These are phyloP conservation scores for Colletotrichum graminicola DNA, from an alignment of 2,329 filamentous ascomycete species.

Conservation along the genomic window DNA sequence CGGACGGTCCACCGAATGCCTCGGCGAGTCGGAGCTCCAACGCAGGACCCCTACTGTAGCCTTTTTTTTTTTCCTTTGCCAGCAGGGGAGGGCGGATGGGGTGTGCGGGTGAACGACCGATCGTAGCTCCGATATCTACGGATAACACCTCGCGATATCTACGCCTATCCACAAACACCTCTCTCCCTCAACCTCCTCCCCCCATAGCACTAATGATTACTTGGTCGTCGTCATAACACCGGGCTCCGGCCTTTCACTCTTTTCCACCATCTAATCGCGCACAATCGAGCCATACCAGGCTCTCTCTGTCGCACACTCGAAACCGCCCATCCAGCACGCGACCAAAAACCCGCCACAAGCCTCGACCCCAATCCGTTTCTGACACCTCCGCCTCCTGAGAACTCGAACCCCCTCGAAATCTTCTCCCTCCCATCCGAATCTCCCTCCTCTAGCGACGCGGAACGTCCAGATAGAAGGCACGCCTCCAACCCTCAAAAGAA, in stretches of 20 bases:
- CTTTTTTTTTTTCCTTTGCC: constrained; percentile 7
- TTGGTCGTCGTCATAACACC: constrained; percentile 9
- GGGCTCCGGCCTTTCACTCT: constrained; percentile 8
- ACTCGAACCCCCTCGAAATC: background rate
- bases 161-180: background rate
- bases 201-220: constrained; percentile 13
- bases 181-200: background rate
- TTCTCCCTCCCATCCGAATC: background rate
- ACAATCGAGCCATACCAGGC: background rate
- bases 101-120: constrained; percentile 9
- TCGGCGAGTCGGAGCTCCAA: constrained; percentile 14
- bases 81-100: background rate
- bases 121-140: constrained; percentile 35
- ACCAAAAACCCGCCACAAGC: background rate
- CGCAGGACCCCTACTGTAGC: constrained; percentile 2
- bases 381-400: background rate
- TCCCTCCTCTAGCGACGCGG: background rate
- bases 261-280: background rate
- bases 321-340: constrained; percentile 17
- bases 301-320: background rate
- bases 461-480: background rate
- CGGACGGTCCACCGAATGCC: no score
- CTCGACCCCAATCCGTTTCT: background rate
- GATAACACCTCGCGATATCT: constrained; percentile 7
- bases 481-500: background rate